These are phyloP conservation scores for Gentiana dahurica DNA, from an alignment of 257 asterid genomes.

Conservation along the genomic window DNA sequence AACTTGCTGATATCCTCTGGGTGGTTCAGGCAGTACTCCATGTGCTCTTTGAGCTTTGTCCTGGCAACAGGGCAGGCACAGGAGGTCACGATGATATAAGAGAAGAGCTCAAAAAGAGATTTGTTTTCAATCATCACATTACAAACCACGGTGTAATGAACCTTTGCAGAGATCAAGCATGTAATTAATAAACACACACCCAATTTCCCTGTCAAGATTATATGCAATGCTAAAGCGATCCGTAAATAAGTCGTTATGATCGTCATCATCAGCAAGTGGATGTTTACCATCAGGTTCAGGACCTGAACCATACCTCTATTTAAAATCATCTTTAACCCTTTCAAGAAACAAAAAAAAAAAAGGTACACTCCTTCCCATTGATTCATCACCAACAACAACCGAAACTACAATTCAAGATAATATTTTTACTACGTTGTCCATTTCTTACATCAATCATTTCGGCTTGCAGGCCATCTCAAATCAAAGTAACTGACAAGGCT, in stretches of 20 bases:
- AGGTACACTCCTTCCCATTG: constrained; percentile 86
- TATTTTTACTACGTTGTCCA: not conserved
- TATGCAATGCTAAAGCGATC: constrained; percentile 95
- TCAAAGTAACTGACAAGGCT: not conserved
- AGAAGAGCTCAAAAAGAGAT: no score
- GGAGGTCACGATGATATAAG: no score
- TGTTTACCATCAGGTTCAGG: constrained; percentile 54
- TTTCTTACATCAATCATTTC: no score
- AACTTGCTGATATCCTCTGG: constrained; percentile 92
- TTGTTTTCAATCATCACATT: no score
- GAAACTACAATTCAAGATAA: constrained; percentile 42
- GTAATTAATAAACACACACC: constrained; percentile 31
- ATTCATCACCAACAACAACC: constrained; percentile 97
- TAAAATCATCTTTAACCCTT: constrained; percentile 91
- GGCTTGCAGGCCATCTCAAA: no score
- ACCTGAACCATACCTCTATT: constrained; percentile 65
- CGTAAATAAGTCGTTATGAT: constrained; percentile 70
- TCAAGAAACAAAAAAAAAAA: constrained; percentile 91
- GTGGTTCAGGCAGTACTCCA: constrained; percentile 89
- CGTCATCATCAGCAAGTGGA: constrained; percentile 72
- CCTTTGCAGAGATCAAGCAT: not conserved
- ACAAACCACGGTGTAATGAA: no score
- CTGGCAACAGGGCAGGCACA: not conserved
- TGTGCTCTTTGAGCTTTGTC: constrained; percentile 92
- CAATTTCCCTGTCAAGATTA: constrained; percentile 94